These are phyloP conservation scores for Fusarium sp. DNA, from an alignment of 2,329 filamentous ascomycete genomes.

Conservation along the genomic window DNA sequence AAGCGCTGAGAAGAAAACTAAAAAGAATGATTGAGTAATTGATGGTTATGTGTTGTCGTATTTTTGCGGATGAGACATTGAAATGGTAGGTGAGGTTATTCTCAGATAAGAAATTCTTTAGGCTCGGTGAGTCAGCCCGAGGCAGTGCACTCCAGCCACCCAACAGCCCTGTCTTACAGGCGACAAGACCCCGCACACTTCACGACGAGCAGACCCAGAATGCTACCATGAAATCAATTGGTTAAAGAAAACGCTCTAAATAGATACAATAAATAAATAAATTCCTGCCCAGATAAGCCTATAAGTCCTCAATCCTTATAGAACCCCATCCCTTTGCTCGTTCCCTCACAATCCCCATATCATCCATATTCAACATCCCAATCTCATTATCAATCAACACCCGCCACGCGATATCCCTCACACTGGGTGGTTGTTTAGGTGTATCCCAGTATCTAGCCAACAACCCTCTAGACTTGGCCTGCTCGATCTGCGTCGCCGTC, in stretches of 20 bases:
- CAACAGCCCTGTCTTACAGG: not conserved
- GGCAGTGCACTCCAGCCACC: not conserved
- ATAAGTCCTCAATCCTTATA: not conserved
- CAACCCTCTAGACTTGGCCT: conserved; percentile 12
- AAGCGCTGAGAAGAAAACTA: too few species aligned
- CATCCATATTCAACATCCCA: conserved; percentile 18
- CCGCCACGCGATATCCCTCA: conserved; percentile 21
- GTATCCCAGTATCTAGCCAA: conserved; percentile 20
- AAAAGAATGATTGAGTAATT: too few species aligned
- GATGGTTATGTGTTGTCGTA: too few species aligned
- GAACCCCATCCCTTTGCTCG: conserved; percentile 21
- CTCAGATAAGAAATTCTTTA: not conserved
- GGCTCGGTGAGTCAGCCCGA: not conserved
- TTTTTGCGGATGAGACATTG: too few species aligned
- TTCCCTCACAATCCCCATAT: conserved; percentile 20
- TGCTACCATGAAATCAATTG: not conserved
- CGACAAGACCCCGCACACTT: not conserved
- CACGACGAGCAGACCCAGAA: not conserved
- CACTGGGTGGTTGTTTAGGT: conserved; percentile 10
- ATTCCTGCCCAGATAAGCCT: fast-evolving
- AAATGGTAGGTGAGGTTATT: too few species aligned
- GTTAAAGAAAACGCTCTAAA: not conserved
- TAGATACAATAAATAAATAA: not conserved
- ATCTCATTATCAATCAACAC: conserved; percentile 12
- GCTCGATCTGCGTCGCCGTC: conserved; percentile 13